Percentiles rank a stretch among this genome's conserved stretches.
phyloP scores from a whole-genome alignment of 306 rosid species.

The Fragaria nilgerrensis region DNA sequence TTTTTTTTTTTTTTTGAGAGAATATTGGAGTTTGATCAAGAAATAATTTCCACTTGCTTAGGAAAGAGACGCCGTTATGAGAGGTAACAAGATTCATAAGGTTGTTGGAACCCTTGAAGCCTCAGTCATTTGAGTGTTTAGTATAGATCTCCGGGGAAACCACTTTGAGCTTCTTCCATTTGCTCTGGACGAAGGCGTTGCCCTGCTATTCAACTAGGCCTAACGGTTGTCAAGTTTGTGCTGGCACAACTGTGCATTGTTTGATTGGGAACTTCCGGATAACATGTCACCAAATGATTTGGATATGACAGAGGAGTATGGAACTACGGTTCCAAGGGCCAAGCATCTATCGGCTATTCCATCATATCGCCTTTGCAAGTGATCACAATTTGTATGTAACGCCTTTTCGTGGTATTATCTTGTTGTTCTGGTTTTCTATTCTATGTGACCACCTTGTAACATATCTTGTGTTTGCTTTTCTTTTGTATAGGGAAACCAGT shows the following conservation, averaged over 20 bases:
- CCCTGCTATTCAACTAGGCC: neutral
- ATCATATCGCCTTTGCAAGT: neutral
- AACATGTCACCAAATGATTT: neutral
- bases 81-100: no score
- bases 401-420: neutral
- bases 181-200: neutral
- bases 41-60: no score
- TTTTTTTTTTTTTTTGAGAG: no score
- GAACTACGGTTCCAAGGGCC: neutral
- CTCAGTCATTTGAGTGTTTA: no score
- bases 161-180: constrained; percentile 1
- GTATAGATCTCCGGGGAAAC: neutral
- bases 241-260: neutral
- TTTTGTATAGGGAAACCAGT: no score
- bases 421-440: neutral
- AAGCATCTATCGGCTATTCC: neutral
- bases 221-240: neutral
- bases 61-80: no score
- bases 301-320: constrained; percentile 3
- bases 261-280: neutral
- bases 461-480: no score
- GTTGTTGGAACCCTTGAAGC: no score
- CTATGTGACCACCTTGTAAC: neutral
- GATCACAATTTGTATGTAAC: neutral
- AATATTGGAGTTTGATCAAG: neutral